phyloP scores from a whole-genome alignment of 257 asterid species.

The Eucommia ulmoides region DNA sequence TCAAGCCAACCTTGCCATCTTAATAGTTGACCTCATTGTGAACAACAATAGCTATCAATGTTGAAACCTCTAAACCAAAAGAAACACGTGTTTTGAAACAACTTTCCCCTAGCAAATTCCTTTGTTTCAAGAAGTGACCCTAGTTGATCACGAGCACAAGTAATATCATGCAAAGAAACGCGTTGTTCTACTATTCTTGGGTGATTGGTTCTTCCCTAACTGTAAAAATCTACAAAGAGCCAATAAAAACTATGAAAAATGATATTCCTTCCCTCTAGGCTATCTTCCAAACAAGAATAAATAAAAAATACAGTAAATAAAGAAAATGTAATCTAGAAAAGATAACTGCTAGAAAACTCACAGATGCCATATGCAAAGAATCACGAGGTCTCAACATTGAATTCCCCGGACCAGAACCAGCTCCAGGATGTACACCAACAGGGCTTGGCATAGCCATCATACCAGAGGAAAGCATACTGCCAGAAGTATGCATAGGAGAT shows the following conservation, averaged over 20 bases:
- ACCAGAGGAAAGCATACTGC: constrained; percentile 51
- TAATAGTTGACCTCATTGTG: no score
- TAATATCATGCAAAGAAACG: no score
- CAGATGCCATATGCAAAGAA: constrained; percentile 53
- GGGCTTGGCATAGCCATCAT: constrained; percentile 36
- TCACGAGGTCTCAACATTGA: constrained; percentile 57
- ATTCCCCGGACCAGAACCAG: constrained; percentile 59
- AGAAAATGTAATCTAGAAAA: no score
- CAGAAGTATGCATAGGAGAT: constrained; percentile 52
- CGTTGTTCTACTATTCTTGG: no score
- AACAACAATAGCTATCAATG: no score
- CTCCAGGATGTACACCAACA: constrained; percentile 57
- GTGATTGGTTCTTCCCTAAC: no score
- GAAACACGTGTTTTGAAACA: no score
- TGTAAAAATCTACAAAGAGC: no score
- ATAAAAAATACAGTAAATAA: no score
- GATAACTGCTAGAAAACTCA: constrained; percentile 23
- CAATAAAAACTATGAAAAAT: background rate
- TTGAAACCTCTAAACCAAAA: no score
- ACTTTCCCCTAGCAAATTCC: background rate
- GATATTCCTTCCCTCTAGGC: background rate
- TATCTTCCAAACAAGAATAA: background rate
- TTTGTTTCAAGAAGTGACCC: background rate
- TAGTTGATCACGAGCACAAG: no score
- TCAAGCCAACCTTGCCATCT: no score